Evolutionary conservation across 2,329 filamentous ascomycete genomes (phyloP).

Genomic region (Alternaria alternata): DNA sequence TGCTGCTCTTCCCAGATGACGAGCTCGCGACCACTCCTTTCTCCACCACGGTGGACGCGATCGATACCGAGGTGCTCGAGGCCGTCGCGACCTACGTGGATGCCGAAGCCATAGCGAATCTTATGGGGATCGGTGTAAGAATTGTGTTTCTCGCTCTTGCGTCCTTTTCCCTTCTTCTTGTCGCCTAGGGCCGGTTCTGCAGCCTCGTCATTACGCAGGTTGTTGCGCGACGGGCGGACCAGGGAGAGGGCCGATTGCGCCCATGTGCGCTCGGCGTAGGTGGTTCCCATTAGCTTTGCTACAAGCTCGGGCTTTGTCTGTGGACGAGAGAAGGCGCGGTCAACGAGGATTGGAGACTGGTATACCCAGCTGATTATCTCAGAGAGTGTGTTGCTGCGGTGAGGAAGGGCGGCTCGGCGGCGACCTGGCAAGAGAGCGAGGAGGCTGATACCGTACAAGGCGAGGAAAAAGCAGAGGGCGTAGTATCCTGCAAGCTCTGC

Average conservation of each 20-base stretch:
- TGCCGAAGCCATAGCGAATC: constrained; percentile 63
- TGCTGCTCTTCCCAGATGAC: constrained; percentile 50
- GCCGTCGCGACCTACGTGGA: constrained; percentile 66
- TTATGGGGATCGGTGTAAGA: constrained; percentile 41
- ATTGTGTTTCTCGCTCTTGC: constrained; percentile 37
- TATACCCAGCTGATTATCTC: constrained; percentile 81
- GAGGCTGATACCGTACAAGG: constrained; percentile 73
- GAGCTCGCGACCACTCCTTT: constrained; percentile 43
- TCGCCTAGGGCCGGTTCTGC: constrained; percentile 28
- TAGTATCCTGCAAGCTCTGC: constrained; percentile 78
- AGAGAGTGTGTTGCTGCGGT: constrained; percentile 74
- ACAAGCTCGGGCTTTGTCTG: constrained; percentile 73
- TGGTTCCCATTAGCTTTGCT: constrained; percentile 68
- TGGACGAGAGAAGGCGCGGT: constrained; percentile 75
- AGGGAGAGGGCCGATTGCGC: constrained; percentile 38
- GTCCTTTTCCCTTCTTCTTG: constrained; percentile 24
- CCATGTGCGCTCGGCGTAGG: constrained; percentile 56
- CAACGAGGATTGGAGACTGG: constrained; percentile 73
- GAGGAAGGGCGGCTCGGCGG: constrained; percentile 71
- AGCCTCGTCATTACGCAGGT: constrained; percentile 35
- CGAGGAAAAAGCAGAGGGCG: constrained; percentile 74
- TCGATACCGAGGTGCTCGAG: constrained; percentile 68
- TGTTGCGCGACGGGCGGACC: constrained; percentile 39
- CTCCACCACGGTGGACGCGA: constrained; percentile 55
- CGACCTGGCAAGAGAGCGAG: constrained; percentile 66